Base-by-base conservation (phyloP, 768 basidiomycete species). In the Mycena pura region DNA sequence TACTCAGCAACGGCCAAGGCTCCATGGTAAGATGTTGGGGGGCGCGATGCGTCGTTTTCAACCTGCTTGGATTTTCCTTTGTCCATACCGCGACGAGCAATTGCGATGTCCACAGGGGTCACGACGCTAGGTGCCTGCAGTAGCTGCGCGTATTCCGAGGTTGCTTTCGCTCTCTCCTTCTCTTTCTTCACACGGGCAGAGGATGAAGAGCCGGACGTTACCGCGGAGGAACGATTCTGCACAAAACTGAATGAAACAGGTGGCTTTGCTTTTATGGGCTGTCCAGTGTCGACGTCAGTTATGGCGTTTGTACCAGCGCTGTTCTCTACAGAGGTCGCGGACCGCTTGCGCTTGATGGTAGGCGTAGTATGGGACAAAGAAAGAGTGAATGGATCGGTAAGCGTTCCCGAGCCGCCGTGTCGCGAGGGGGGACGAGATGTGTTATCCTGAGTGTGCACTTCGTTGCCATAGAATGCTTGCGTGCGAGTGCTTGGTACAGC, bases 1-100 rank as follows among this genome's bases (percentile, higher is more conserved):
- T 79, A 79, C 66, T 88, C 86, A 13, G 82, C 77, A 13, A 73
- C 68, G 6, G 82, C 78, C 60, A 81, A 59, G 8, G 80, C 71
- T 0, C 80, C 80, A 39, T 68, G 55, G 50, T 65, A 73, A 11
- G 58, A 44, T 19, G 50, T 29, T 8, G 51, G 44, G 10, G 47
- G 47, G 3, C 3, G 32, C 6, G 47, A 13, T 21, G 34, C 19
- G 15, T 19, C 46, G 6, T 46, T 10, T 41, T 44, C 59, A 21
- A 24, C 54, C 36, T 65, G 52, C 46, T 13, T 57, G 19, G 50
- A 7, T 36, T 65, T 64, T 2, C 59, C 59, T 21, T 64, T 64
- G 29, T 61, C 63, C 9, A 47, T 19, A 25, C 39, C 51, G 22
- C 62, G 36, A 19, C 50, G 50, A 14, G 7, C 29, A n/a, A 14